phyloP scores from a whole-genome alignment of 768 basidiomycete genomes.

The Pleurotus djamor region DNA sequence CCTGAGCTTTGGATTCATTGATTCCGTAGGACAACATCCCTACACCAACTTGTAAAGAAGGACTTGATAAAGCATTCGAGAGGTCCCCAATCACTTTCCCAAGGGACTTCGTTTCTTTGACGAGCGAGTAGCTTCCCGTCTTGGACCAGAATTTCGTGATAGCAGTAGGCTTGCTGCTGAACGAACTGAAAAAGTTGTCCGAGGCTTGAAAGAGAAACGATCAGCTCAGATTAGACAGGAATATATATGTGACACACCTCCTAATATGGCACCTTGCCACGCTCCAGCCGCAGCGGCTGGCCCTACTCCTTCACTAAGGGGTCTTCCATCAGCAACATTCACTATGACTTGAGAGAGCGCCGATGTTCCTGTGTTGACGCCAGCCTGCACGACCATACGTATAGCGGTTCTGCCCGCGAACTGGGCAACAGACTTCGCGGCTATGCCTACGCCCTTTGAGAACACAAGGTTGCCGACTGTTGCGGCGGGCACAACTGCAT shows the following conservation, averaged over 20 bases:
- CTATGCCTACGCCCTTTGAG: not conserved
- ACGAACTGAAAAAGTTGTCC: not conserved
- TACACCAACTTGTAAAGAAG: not conserved
- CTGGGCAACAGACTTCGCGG: not conserved
- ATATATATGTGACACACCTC: too few relatives aligned
- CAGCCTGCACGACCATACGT: not conserved
- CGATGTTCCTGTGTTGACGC: not conserved
- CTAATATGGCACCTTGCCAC: not conserved
- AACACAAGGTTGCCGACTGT: not conserved
- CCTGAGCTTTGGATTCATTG: not conserved
- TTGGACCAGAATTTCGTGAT: not conserved
- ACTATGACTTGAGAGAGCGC: not conserved
- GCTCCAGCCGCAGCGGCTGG: not conserved
- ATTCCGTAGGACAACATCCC: not conserved
- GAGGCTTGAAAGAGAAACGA: not conserved
- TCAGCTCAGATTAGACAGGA: too few relatives aligned
- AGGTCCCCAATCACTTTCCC: not conserved
- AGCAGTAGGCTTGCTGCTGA: not conserved
- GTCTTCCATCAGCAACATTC: not conserved
- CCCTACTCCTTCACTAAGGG: not conserved
- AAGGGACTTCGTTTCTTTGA: not conserved
- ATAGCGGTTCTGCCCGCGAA: not conserved
- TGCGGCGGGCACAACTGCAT: slow-evolving; percentile 10
- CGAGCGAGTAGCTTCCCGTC: not conserved
- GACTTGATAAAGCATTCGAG: not conserved